These are phyloP conservation scores for Dictyostelium capitatum DNA, from an alignment of 78 protist species.

Conservation along the genomic window DNA sequence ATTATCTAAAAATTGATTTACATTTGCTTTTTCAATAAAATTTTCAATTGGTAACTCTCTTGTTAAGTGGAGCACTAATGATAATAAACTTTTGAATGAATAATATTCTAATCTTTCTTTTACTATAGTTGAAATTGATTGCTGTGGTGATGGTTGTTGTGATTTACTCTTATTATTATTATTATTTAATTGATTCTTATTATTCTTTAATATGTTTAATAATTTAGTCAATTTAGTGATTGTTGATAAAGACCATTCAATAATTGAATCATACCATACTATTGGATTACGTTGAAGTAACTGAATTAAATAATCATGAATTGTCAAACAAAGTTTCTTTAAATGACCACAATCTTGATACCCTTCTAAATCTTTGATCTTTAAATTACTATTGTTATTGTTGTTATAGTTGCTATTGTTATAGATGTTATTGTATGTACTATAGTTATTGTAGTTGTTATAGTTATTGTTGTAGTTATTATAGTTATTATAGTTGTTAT, in stretches of 20 bases:
- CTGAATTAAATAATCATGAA: conserved; percentile 29
- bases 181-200: neutral
- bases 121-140: neutral
- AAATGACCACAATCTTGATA: neutral
- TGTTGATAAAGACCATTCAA: conserved; percentile 39
- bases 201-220: neutral
- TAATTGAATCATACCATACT: conserved; percentile 14
- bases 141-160: neutral
- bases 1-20: neutral
- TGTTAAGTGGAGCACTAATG: conserved; percentile 6
- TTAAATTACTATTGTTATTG: neutral
- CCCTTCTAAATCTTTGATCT: conserved; percentile 22
- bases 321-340: conserved; percentile 2
- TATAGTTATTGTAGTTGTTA: neutral
- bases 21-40: neutral
- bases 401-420: neutral
- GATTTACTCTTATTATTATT: neutral
- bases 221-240: neutral
- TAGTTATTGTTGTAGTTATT: neutral
- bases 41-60: conserved; percentile 14
- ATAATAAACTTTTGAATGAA: neutral
- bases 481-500: neutral
- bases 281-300: neutral
- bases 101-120: conserved; percentile 7
- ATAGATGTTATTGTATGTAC: neutral